These are phyloP conservation scores for Lepidium aucheri DNA, from an alignment of 345 rosid species.

Conservation along the genomic window DNA sequence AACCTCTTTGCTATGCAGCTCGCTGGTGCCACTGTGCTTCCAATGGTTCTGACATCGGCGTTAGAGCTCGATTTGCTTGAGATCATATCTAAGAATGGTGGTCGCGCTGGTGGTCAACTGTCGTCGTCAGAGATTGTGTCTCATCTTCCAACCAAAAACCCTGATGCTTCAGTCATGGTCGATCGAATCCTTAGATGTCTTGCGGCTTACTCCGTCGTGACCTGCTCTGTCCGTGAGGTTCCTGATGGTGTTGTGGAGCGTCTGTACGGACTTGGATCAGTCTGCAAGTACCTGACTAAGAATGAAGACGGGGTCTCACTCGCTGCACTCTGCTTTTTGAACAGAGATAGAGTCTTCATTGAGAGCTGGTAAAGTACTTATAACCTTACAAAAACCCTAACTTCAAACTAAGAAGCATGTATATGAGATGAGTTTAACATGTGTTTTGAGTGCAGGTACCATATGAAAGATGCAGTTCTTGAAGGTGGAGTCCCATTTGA, in stretches of 20 bases:
- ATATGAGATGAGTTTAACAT: not conserved
- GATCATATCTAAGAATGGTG: conserved; percentile 45
- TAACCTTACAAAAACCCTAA: not conserved
- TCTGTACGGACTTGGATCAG: conserved; percentile 64
- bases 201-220: conserved; percentile 53
- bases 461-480: conserved; percentile 69
- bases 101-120: conserved; percentile 38
- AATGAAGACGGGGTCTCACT: conserved; percentile 68
- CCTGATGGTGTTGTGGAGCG: conserved; percentile 46
- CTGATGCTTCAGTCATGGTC: conserved; percentile 58
- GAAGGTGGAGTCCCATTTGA: conserved; percentile 70
- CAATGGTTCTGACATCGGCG: conserved; percentile 77
- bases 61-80: conserved; percentile 75
- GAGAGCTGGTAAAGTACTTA: conserved; percentile 60
- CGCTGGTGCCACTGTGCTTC: conserved; percentile 59
- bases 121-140: conserved; percentile 51
- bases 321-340: conserved; percentile 58
- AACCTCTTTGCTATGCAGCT: conserved; percentile 66
- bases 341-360: conserved; percentile 72
- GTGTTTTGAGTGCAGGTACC: conserved; percentile 32
- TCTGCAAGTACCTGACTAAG: conserved; percentile 59
- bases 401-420: not conserved
- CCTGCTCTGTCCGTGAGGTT: conserved; percentile 33
- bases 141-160: conserved; percentile 65
- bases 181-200: conserved; percentile 64